These are phyloP conservation scores for Fusarium chuoi DNA, from an alignment of 2,329 filamentous ascomycete genomes.

Conservation along the genomic window DNA sequence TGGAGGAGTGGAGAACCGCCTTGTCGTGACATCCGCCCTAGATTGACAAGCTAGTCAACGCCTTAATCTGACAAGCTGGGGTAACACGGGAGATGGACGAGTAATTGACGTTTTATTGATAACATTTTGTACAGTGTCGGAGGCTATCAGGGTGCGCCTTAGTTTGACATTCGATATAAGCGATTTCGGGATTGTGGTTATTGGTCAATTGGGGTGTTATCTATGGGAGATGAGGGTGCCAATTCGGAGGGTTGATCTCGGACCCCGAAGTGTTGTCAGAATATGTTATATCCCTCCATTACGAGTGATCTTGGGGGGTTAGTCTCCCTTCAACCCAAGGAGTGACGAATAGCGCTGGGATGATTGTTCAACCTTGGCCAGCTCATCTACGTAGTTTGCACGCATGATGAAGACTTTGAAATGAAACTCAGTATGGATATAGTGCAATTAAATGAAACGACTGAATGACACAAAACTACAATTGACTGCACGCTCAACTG, in stretches of 20 bases:
- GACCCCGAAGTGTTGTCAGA: background rate
- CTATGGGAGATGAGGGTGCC: background rate
- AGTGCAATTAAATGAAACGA: accelerated
- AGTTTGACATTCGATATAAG: background rate
- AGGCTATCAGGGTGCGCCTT: slow-evolving; percentile 1
- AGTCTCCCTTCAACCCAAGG: background rate
- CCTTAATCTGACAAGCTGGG: slow-evolving; percentile 35
- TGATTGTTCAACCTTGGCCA: too few species aligned
- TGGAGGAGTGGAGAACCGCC: slow-evolving; percentile 33
- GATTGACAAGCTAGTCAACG: slow-evolving; percentile 29
- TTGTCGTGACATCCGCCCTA: slow-evolving; percentile 38
- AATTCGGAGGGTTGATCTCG: background rate
- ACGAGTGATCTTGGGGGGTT: background rate
- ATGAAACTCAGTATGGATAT: accelerated
- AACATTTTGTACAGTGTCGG: background rate
- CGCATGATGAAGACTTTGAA: background rate
- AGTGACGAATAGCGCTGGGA: background rate
- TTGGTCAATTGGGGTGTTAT: slow-evolving; percentile 12
- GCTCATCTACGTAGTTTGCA: background rate
- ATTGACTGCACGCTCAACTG: background rate
- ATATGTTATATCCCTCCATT: background rate
- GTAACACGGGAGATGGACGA: slow-evolving; percentile 4
- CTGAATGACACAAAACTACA: background rate
- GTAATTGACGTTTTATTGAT: background rate
- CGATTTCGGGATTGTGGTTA: background rate